Conservation (phyloP, 2,329 filamentous ascomycete species). For the Aspergillus sp. region DNA sequence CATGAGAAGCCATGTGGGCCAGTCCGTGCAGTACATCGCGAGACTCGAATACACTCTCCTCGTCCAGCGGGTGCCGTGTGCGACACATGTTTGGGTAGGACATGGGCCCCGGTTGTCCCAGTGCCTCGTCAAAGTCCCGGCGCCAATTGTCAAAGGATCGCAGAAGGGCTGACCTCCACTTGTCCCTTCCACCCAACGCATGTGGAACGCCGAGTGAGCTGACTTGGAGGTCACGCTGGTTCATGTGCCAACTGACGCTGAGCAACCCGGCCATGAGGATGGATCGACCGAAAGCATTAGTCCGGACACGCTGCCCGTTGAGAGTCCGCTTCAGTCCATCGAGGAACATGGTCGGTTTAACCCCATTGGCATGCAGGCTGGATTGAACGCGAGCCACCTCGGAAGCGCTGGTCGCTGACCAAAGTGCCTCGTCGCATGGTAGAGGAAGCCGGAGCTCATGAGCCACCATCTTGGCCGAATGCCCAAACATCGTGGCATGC, state of each 20-base stretch:
- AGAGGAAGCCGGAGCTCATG: constrained; percentile 89
- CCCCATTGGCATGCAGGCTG: constrained; percentile 71
- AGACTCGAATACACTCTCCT: constrained; percentile 77
- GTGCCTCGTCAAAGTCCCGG: constrained; percentile 77
- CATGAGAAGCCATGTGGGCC: constrained; percentile 96
- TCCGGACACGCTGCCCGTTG: constrained; percentile 77
- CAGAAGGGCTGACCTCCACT: constrained; percentile 82
- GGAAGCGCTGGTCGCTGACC: constrained; percentile 81
- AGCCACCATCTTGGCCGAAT: constrained; percentile 93
- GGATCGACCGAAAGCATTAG: constrained; percentile 88
- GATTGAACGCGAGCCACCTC: constrained; percentile 83
- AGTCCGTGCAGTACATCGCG: constrained; percentile 86
- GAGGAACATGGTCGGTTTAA: constrained; percentile 81
- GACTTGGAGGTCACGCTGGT: constrained; percentile 89
- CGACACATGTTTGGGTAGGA: constrained; percentile 17
- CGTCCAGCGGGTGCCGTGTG: constrained; percentile 39
- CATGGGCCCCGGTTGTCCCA: constrained; percentile 49
- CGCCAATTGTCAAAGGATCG: constrained; percentile 93
- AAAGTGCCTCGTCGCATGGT: constrained; percentile 87
- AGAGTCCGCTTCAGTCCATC: constrained; percentile 87
- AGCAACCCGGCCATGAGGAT: constrained; percentile 91
- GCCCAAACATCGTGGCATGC: constrained; percentile 96
- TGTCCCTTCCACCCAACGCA: constrained; percentile 79
- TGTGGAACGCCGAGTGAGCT: constrained; percentile 77
- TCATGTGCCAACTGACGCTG: constrained; percentile 96